Percentiles rank a stretch among this genome's conserved stretches.
phyloP scores from a whole-genome alignment of 192 early-diverging fungal species.

The Mortierella alpina region DNA sequence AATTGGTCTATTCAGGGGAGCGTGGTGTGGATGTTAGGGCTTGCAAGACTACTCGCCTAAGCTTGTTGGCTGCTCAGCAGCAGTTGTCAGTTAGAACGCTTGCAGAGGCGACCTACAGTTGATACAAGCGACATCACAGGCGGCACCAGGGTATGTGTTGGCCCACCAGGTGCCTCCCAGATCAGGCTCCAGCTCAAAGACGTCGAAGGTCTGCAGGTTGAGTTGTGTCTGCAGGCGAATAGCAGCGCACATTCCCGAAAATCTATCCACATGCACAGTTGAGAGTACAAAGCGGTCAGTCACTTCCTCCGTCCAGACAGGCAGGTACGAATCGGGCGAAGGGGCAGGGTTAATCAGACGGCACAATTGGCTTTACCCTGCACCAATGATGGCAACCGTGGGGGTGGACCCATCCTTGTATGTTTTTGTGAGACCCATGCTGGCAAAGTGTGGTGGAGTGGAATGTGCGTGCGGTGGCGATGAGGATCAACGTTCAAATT shows the following conservation, averaged over 20 bases:
- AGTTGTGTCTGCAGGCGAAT: conserved; percentile 60
- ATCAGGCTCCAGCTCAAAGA: conserved; percentile 59
- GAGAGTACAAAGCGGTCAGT: not conserved
- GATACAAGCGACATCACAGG: conserved; percentile 63
- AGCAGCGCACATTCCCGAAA: conserved; percentile 63
- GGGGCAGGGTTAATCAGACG: not conserved
- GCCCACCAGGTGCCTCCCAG: conserved; percentile 68
- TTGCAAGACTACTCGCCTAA: not conserved
- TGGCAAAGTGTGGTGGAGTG: not conserved
- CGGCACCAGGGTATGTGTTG: conserved; percentile 61
- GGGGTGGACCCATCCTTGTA: conserved; percentile 50
- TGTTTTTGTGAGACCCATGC: conserved; percentile 47
- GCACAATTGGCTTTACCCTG: conserved; percentile 43
- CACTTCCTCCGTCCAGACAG: not conserved
- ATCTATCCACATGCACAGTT: conserved; percentile 21
- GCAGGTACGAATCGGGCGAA: not conserved
- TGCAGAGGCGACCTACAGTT: conserved; percentile 46
- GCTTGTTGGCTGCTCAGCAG: not conserved
- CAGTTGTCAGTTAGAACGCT: not conserved
- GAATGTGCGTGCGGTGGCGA: conserved; percentile 2
- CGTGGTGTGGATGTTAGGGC: not conserved
- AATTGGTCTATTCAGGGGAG: conserved; percentile 26
- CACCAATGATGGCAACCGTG: conserved; percentile 56
- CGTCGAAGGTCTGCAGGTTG: conserved; percentile 45
- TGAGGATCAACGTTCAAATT: too few species aligned